A percentile compares a stretch with the other conserved stretches of the same genome.
Evolutionary conservation across 345 rosid genomes (phyloP).

Genomic region (Pelargonium nanum): DNA sequence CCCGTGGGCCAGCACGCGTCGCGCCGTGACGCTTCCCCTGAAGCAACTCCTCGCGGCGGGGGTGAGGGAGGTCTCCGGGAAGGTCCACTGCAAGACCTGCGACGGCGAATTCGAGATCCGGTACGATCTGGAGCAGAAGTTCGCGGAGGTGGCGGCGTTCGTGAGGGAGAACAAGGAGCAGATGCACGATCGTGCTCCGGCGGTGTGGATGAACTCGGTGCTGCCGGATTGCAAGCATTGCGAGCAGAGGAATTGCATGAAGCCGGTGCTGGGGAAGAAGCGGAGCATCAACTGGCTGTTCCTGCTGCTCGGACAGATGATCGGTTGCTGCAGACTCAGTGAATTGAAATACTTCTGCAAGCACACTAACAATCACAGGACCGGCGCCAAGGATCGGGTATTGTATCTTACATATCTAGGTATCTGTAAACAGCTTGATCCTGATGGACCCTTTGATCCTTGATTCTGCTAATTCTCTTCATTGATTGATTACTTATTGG

Average conservation of each 20-base stretch:
- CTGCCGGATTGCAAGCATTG: slow-evolving; percentile 38
- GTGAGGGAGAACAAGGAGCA: slow-evolving; percentile 15
- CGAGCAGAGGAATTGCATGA: slow-evolving; percentile 38
- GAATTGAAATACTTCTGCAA: slow-evolving; percentile 85
- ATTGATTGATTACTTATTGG: background rate
- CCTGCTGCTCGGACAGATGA: slow-evolving; percentile 57
- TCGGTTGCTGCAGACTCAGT: slow-evolving; percentile 59
- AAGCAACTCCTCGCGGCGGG: slow-evolving; percentile 24
- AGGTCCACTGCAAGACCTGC: slow-evolving; percentile 61
- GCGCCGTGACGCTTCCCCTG: slow-evolving; percentile 40
- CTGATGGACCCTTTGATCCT: slow-evolving; percentile 31
- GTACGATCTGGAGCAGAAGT: slow-evolving; percentile 45
- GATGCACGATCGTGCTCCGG: slow-evolving; percentile 67
- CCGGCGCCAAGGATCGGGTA: slow-evolving; percentile 80
- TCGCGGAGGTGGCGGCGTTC: slow-evolving; percentile 27
- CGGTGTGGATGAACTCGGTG: slow-evolving; percentile 42
- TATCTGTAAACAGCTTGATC: slow-evolving; percentile 62
- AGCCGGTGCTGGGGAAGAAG: slow-evolving; percentile 48
- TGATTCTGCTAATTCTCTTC: slow-evolving; percentile 1
- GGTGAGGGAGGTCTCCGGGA: slow-evolving; percentile 30
- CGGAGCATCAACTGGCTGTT: slow-evolving; percentile 71
- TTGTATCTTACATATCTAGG: slow-evolving; percentile 54
- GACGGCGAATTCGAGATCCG: slow-evolving; percentile 32
- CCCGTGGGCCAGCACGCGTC: slow-evolving; percentile 55
- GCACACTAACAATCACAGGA: slow-evolving; percentile 59